Base-by-base conservation (phyloP, 2,329 filamentous ascomycete species). In the Fusarium domesticum region DNA sequence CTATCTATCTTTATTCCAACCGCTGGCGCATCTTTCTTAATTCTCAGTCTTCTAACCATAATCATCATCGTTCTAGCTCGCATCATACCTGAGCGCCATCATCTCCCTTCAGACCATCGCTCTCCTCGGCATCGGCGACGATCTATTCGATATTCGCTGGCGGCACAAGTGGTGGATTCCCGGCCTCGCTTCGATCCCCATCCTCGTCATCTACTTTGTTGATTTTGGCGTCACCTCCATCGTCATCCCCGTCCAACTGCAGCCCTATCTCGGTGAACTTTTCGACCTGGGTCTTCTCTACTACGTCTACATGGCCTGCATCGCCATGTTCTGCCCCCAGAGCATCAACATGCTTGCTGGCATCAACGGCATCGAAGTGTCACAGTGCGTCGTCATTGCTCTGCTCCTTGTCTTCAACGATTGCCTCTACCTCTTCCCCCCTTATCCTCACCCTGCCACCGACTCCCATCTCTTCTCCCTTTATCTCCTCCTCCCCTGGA, bases 311-410 rank as follows among this genome's bases (percentile, higher is more conserved):
- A 98, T 98, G 93, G 89, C 89, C 40, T 85, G 87, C 44, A 80
- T 98, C 56, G 88, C 92, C 64, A 98, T 98, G 67, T 98, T 98
- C 74, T 95, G 90, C 57, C 91, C 93, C 6, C 97, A 98, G 72
- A 90, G 89, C 68, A 98, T 98, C 79, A 98, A 98, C 74, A 98
- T 98, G 71, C 76, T 98, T n/a, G 93, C 93, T 0, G 93, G 93
- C n/a, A 89, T 98, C 69, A 98, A 98, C 68, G 93, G 93, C 43
- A 93, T 98, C 65, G 93, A 98, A 68, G 93, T 97, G 43, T 83
- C 87, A 10, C 93, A 98, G 70, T 96, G 90, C 47, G 75, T 98
- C 51, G 87, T 96, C 52, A 89, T 98, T 63, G 92, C 91, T 18
- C 67, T 83, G 41, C 78, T 97, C 39, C 81, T 98, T 55, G 80